phyloP scores from a whole-genome alignment of 1,284 basidiomycete genomes.

The Melampsora abietis-canadensis region DNA sequence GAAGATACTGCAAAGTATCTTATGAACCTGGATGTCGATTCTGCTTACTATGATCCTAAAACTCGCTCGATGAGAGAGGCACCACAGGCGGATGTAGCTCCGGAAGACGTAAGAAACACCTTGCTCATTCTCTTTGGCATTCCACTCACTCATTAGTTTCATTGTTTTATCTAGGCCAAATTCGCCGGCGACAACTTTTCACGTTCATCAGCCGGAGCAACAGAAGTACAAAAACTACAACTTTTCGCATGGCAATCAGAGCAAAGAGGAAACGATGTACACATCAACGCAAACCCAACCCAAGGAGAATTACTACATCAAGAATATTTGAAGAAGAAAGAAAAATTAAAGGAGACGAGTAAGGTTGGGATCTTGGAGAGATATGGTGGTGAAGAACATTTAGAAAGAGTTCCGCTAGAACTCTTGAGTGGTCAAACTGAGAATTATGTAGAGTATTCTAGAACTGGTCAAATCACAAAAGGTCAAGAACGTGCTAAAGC shows the following conservation, averaged over 20 bases:
- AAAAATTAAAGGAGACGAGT: slow-evolving; percentile 77
- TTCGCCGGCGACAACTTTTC: slow-evolving; percentile 97
- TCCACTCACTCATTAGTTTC: slow-evolving; percentile 6
- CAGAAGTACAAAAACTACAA: slow-evolving; percentile 83
- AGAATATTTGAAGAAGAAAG: slow-evolving; percentile 87
- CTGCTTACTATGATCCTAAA: slow-evolving; percentile 98
- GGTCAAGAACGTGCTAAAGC: slow-evolving; percentile 82
- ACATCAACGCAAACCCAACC: slow-evolving; percentile 93
- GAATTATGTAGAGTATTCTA: slow-evolving; percentile 94
- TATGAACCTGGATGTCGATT: slow-evolving; percentile 90
- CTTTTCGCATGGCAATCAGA: slow-evolving; percentile 97
- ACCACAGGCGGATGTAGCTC: slow-evolving; percentile 68
- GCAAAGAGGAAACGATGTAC: slow-evolving; percentile 85
- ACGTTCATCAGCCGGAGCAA: slow-evolving; percentile 83
- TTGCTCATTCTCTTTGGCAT: neutral
- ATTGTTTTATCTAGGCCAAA: slow-evolving; percentile 60
- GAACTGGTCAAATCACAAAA: slow-evolving; percentile 83
- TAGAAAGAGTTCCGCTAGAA: slow-evolving; percentile 82
- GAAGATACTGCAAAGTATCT: slow-evolving; percentile 99
- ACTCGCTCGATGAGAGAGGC: slow-evolving; percentile 99
- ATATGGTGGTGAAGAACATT: slow-evolving; percentile 92
- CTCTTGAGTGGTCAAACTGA: slow-evolving; percentile 90
- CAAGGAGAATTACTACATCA: slow-evolving; percentile 86
- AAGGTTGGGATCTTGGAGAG: slow-evolving; percentile 80
- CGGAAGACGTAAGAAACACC: slow-evolving; percentile 68